phyloP scores from a whole-genome alignment of 208 protist species.

The Crithidia acanthocephali region DNA sequence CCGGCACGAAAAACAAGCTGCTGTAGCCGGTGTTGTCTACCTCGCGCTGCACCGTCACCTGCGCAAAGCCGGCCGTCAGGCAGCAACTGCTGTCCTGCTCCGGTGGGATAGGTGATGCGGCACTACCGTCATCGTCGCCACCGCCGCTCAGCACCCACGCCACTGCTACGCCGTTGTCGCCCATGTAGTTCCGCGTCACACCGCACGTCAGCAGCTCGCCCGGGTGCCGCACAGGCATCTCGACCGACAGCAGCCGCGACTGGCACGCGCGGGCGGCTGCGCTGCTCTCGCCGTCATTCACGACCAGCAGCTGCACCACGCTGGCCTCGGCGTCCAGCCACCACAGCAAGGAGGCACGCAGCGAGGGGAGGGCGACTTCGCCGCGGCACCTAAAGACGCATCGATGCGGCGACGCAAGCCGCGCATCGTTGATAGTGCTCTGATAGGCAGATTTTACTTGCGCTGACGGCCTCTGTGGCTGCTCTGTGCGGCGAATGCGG shows the following conservation, averaged over 20 bases:
- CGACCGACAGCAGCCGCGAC: constrained; percentile 65
- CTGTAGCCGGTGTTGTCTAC: constrained; percentile 50
- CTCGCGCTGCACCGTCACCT: constrained; percentile 62
- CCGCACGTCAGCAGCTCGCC: constrained; percentile 66
- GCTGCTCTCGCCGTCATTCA: constrained; percentile 50
- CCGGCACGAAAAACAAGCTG: constrained; percentile 52
- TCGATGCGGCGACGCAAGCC: constrained; percentile 15
- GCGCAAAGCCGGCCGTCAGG: constrained; percentile 40
- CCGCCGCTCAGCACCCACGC: constrained; percentile 57
- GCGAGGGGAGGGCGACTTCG: constrained; percentile 54
- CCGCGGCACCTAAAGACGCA: constrained; percentile 52
- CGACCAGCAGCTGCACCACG: constrained; percentile 60
- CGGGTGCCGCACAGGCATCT: constrained; percentile 42
- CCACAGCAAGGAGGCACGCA: constrained; percentile 70
- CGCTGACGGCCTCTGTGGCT: background rate
- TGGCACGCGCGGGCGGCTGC: constrained; percentile 47
- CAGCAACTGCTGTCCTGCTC: background rate
- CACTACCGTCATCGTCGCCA: background rate
- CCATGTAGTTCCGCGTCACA: constrained; percentile 53
- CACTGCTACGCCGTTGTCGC: constrained; percentile 61
- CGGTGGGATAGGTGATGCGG: background rate
- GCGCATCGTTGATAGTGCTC: too few species aligned
- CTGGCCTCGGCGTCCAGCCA: constrained; percentile 64
- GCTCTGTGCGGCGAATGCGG: constrained; percentile 12
- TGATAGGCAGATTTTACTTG: constrained; percentile 5